These are phyloP conservation scores for Hericium erinaceus DNA, from an alignment of 768 basidiomycete genomes.

Conservation along the genomic window DNA sequence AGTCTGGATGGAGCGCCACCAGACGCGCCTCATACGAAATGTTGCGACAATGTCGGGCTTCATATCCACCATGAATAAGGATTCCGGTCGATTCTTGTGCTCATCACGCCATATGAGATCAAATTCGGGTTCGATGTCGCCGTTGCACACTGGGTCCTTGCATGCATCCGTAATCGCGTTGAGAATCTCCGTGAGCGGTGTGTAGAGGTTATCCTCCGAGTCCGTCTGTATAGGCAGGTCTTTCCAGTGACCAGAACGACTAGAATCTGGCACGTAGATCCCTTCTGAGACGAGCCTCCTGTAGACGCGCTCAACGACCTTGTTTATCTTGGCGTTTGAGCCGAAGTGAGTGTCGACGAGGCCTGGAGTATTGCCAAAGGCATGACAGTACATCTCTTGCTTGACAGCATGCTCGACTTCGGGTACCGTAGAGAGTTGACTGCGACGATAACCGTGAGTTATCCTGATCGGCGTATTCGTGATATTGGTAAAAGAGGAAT, in stretches of 20 bases:
- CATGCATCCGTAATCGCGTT: background rate
- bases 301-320: background rate
- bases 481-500: background rate
- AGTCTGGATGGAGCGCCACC: conserved; percentile 1
- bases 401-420: background rate
- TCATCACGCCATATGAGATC: background rate
- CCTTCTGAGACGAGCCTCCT: background rate
- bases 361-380: background rate
- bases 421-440: background rate
- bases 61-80: background rate
- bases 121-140: background rate
- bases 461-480: background rate
- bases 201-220: background rate
- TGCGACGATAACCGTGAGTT: background rate
- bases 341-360: background rate
- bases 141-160: background rate
- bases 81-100: background rate
- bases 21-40: background rate
- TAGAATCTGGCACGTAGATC: background rate
- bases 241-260: background rate
- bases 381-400: background rate
- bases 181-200: background rate
- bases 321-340: background rate
- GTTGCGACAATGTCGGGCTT: conserved; percentile 1
- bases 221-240: background rate